Evolutionary conservation across 768 basidiomycete species (phyloP), one percentile per base, ranked within the genome.

Genomic region (Suillus cothurnatus): DNA sequence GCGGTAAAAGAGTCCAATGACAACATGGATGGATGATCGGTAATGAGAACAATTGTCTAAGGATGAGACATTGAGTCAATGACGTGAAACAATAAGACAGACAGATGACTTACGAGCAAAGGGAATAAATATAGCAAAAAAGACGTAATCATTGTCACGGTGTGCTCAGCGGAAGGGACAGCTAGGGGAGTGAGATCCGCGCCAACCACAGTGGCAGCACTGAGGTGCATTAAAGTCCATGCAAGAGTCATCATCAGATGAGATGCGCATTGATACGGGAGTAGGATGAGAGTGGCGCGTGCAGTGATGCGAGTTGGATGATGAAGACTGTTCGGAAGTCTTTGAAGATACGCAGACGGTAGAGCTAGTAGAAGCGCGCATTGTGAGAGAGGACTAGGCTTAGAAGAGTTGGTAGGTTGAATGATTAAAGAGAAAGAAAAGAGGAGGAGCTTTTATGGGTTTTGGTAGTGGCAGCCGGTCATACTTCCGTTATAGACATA

Each of bases 121-220:
- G 63, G 53, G 49, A 64, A 71, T 70, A 79, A 79, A 78, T 71
- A 59, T 41, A 77, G 64, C 11, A 34, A 56, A 62, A 69, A 68
- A 50, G 31, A 65, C 61, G 66, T 52, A 38, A 50, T 43, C 60
- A 52, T 28, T 64, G 47, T 55, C n/a, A n/a, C n/a, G n/a, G 56
- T 6, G 63, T 73, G 72, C 67, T 81, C 75, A 86, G 73, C 81
- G 85, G 86, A 89, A 89, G 50, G 88, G 88, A 81, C 89, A 91
- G 71, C 79, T 81, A 41, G 86, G 84, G 32, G 85, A 74, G 68
- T 84, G 83, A 19, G 79, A 72, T 45, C 88, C 89, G 70, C 90
- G 86, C 81, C 82, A 88, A 69, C 89, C 89, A 68, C 90, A 92
- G 74, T 90, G 88, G 81, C 88, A 90, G 79, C 90, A 92, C 74